A percentile compares a stretch with the other conserved stretches of the same genome.
Evolutionary conservation across 228 moss, liverwort and hornwort genomes (phyloP).

Genomic region (Sphagnum fallax): DNA sequence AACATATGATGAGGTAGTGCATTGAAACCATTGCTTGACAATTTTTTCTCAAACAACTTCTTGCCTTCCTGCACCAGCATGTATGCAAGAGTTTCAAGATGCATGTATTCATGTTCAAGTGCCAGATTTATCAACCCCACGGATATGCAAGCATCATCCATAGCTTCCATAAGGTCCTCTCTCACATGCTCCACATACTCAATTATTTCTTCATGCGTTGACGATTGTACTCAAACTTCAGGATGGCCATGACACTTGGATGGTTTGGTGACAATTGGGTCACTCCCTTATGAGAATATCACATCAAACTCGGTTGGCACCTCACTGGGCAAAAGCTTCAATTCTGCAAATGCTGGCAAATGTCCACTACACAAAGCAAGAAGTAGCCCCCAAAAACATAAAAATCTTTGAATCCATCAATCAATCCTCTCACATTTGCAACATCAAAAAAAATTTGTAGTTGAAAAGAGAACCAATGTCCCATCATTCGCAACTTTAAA

Average conservation of each 20-base stretch:
- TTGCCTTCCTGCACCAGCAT: conserved; percentile 40
- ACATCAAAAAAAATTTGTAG: no score
- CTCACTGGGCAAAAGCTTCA: conserved; percentile 24
- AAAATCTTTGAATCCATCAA: no score
- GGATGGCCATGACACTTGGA: conserved; percentile 33
- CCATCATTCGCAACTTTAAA: no score
- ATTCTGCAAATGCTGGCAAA: conserved; percentile 21
- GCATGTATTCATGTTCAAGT: conserved; percentile 34
- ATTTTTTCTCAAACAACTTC: conserved; percentile 19
- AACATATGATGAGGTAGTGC: no score
- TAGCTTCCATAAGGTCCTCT: conserved; percentile 9
- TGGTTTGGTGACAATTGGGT: conserved; percentile 23
- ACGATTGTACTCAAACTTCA: conserved; percentile 18
- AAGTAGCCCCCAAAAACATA: not conserved
- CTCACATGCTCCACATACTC: conserved; percentile 16
- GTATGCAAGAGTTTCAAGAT: conserved; percentile 34
- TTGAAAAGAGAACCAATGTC: no score
- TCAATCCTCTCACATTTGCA: no score
- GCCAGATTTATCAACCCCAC: conserved; percentile 14
- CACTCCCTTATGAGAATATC: conserved; percentile 37
- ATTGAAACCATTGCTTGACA: not conserved
- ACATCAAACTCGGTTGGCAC: conserved; percentile 9
- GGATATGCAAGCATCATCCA: not conserved
- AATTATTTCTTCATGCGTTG: conserved; percentile 9
- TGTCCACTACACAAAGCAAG: conserved; percentile 23